Evolutionary conservation across 2,329 filamentous ascomycete genomes (phyloP), one percentile per base, ranked within the genome.

Genomic region (Mollisiaceae sp.): DNA sequence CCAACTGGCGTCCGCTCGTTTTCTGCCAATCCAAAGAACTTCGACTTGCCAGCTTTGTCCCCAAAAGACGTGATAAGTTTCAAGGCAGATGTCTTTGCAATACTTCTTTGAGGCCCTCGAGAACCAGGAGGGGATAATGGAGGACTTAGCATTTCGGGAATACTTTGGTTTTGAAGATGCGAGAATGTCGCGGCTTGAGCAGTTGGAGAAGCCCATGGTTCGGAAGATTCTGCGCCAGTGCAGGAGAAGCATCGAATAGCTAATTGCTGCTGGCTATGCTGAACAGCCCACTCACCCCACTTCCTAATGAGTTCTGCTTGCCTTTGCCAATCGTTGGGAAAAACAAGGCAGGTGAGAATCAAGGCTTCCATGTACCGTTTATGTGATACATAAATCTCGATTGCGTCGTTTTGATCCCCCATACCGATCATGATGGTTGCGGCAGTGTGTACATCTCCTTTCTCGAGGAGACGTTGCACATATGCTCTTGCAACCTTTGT

Each of bases 241-340:
- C 94, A 97, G 58, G 94, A 93, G 77, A 97, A 97, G 78, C 89
- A 98, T 73, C 94, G 85, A 58, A 97, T 95, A 20, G 95, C 95
- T 55, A 99, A 82, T 73, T 97, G 92, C 70, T 95, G 91, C 73
- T 97, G 91, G 18, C 91, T 91, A 72, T 95, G 90, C 68, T 91
- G 89, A 14, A 97, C 89, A 43, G 94, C 92, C 81, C 91, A 89
- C 74, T 97, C 94, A 65, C 95, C 95, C 95, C 95, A 99, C 81
- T 95, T 94, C 72, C 92, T 89, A 68, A 97, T 88, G 57, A 99
- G 87, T 72, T 91, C 91, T 14, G 91, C 90, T 77, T 97, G 93
- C 38, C 94, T 87, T 73, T 95, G 91, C 95, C 95, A 99, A 66
- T 97, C 94, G 0, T 85, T 81, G 0, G 94, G 93, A 73, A 90